phyloP scores from a whole-genome alignment of 352 stramenopile species.

The Pythium utonaiense region DNA sequence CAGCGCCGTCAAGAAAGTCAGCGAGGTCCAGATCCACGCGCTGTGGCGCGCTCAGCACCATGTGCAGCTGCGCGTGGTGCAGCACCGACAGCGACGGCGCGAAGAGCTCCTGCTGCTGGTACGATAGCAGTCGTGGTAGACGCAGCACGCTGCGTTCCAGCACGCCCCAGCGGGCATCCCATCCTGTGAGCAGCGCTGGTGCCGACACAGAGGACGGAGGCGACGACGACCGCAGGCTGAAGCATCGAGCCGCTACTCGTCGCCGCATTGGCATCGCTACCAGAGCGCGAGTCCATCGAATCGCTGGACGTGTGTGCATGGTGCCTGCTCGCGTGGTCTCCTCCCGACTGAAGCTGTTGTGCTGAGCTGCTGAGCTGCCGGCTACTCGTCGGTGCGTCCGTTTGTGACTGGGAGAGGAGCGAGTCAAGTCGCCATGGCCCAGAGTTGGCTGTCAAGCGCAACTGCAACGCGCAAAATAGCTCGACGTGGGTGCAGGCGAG shows the following conservation, averaged over 20 bases:
- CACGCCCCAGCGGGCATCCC: background rate
- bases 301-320: too few relatives aligned
- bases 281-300: background rate
- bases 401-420: too few relatives aligned
- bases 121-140: background rate
- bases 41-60: constrained; percentile 16
- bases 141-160: constrained; percentile 1
- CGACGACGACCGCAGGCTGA: constrained; percentile 5
- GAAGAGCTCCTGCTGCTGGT: constrained; percentile 7
- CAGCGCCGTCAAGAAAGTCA: constrained; percentile 14
- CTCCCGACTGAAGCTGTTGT: background rate
- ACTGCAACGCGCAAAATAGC: background rate
- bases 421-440: too few relatives aligned
- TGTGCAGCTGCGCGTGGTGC: constrained; percentile 15
- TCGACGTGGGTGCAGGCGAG: background rate
- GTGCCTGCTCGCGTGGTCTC: background rate
- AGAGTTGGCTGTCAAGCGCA: background rate
- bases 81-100: constrained; percentile 13
- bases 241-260: too few relatives aligned
- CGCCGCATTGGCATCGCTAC: too few relatives aligned
- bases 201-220: background rate
- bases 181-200: constrained; percentile 5
- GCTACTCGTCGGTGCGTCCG: too few relatives aligned
- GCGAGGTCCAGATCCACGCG: constrained; percentile 14
- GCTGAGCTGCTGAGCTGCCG: too few relatives aligned